Percentiles rank a stretch among this genome's conserved stretches.
phyloP scores from a whole-genome alignment of 768 basidiomycete genomes.

The Collybia sp. region DNA sequence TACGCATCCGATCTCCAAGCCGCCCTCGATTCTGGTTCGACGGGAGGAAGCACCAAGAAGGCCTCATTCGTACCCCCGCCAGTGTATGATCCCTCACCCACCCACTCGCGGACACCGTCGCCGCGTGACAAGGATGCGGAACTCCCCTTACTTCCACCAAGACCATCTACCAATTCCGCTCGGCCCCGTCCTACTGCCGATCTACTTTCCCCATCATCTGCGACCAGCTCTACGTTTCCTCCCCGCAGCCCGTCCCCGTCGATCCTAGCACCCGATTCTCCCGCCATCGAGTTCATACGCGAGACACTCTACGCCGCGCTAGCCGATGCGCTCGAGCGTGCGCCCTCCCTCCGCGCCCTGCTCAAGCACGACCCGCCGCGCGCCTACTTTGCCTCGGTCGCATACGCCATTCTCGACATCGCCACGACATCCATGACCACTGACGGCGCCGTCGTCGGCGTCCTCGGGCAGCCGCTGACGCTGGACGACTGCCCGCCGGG shows the following conservation, averaged over 20 bases:
- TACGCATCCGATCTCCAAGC: conserved; percentile 75
- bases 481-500: conserved; percentile 55
- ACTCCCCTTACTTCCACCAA: conserved; percentile 12
- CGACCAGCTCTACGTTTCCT: conserved; percentile 14
- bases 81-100: conserved; percentile 41
- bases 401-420: conserved; percentile 68
- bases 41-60: conserved; percentile 30
- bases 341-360: conserved; percentile 46
- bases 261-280: conserved; percentile 43
- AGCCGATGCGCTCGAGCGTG: conserved; percentile 59
- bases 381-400: conserved; percentile 77
- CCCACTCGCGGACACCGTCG: conserved; percentile 9
- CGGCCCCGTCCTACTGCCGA: conserved; percentile 11
- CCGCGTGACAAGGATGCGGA: conserved; percentile 10
- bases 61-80: conserved; percentile 74
- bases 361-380: conserved; percentile 61
- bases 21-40: conserved; percentile 62
- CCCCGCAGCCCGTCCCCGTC: conserved; percentile 30
- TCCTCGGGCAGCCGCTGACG: conserved; percentile 53
- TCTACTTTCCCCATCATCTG: conserved; percentile 22
- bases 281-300: conserved; percentile 74
- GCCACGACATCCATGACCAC: conserved; percentile 44
- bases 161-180: conserved; percentile 7
- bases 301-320: conserved; percentile 85
- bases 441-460: conserved; percentile 50